These are phyloP conservation scores for Reticulascus tulasneorum DNA, from an alignment of 2,329 filamentous ascomycete genomes.

Conservation along the genomic window DNA sequence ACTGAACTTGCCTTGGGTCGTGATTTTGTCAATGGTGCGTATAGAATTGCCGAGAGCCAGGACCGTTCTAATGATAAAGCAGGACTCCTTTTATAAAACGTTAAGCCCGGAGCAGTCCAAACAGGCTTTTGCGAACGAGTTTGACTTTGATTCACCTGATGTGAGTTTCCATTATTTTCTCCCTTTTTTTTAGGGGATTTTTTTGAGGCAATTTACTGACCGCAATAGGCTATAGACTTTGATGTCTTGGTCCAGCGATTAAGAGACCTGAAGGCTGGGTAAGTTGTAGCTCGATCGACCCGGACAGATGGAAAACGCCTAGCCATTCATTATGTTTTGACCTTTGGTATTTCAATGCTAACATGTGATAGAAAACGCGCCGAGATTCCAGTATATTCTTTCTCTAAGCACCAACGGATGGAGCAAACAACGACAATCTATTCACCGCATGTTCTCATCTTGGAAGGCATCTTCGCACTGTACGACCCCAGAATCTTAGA, in stretches of 20 bases:
- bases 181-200: not conserved
- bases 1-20: slow-evolving; percentile 93
- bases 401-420: slow-evolving; percentile 80
- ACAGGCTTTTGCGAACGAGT: slow-evolving; percentile 83
- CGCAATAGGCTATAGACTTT: slow-evolving; percentile 76
- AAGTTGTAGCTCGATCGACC: no score
- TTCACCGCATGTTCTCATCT: slow-evolving; percentile 89
- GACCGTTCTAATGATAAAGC: not conserved
- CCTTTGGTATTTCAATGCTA: no score
- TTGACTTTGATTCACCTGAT: slow-evolving; percentile 91
- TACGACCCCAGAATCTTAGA: slow-evolving; percentile 84
- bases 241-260: slow-evolving; percentile 78
- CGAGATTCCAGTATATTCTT: slow-evolving; percentile 93
- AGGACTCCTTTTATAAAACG: slow-evolving; percentile 98
- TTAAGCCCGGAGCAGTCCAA: slow-evolving; percentile 74
- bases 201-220: slow-evolving; percentile 1
- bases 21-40: slow-evolving; percentile 90
- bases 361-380: slow-evolving; percentile 65
- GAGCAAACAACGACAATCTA: slow-evolving; percentile 84
- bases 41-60: slow-evolving; percentile 11
- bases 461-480: slow-evolving; percentile 94
- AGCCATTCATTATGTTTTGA: no score
- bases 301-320: no score
- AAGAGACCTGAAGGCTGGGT: slow-evolving; percentile 87
- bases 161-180: slow-evolving; percentile 20